Percentiles rank a stretch among this genome's conserved stretches.
phyloP scores from a whole-genome alignment of 2,329 filamentous ascomycete species.

The Fusarium virguliforme region DNA sequence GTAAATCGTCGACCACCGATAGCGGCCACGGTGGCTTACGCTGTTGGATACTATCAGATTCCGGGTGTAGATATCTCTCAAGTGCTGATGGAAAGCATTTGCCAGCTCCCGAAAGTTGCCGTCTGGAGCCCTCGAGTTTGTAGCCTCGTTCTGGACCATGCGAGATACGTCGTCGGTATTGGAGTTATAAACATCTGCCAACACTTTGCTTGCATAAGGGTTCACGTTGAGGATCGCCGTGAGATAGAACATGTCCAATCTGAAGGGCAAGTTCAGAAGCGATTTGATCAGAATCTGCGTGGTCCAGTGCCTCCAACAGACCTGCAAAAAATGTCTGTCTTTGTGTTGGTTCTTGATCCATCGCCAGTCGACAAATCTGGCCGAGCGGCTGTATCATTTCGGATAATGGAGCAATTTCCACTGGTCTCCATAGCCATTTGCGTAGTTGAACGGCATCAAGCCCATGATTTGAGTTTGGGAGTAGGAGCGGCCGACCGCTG shows the following conservation, averaged over 20 bases:
- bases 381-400: not conserved
- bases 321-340: not conserved
- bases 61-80: not conserved
- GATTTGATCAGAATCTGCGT: not conserved
- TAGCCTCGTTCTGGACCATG: not conserved
- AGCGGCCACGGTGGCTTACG: not conserved
- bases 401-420: not conserved
- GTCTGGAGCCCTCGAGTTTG: not conserved
- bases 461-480: not conserved
- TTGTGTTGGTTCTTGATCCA: not conserved
- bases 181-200: not conserved
- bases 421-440: not conserved
- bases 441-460: not conserved
- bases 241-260: not conserved
- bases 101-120: not conserved
- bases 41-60: not conserved
- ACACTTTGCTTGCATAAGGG: not conserved
- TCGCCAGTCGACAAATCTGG: too few relatives aligned
- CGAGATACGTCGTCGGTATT: not conserved
- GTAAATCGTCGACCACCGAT: conserved; percentile 4
- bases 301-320: not conserved
- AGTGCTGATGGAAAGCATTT: not conserved
- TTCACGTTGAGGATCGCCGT: not conserved
- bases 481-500: not conserved
- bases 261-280: not conserved